These are phyloP conservation scores for Fraxinus latifolia DNA, from an alignment of 305 asterid species.

Conservation along the genomic window DNA sequence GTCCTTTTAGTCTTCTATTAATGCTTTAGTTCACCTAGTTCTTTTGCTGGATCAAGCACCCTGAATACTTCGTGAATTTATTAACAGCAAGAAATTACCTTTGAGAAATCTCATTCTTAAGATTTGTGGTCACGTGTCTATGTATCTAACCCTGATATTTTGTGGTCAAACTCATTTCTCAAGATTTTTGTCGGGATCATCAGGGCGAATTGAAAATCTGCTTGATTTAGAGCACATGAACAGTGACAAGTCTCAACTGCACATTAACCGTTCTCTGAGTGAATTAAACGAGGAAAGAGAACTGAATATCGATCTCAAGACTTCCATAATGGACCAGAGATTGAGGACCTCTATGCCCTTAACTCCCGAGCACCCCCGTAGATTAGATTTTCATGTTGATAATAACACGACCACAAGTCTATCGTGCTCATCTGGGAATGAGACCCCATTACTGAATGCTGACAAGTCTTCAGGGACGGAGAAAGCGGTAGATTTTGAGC, in stretches of 20 bases:
- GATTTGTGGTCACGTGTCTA: background rate
- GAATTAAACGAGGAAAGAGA: conserved; percentile 29
- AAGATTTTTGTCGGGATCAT: conserved; percentile 43
- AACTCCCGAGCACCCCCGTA: conserved; percentile 22
- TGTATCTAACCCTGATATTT: background rate
- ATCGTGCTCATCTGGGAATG: conserved; percentile 31
- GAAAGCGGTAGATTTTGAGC: conserved; percentile 35
- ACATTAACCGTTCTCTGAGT: conserved; percentile 25
- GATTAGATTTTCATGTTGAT: conserved; percentile 21
- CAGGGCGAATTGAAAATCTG: conserved; percentile 50
- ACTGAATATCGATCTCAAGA: conserved; percentile 21
- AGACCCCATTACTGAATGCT: conserved; percentile 25
- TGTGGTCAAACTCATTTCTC: conserved; percentile 7
- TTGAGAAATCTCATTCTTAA: background rate
- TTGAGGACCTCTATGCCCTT: conserved; percentile 20
- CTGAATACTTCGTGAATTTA: background rate
- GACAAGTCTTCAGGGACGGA: conserved; percentile 27
- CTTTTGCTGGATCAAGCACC: background rate
- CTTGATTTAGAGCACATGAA: conserved; percentile 55
- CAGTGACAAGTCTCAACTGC: conserved; percentile 33
- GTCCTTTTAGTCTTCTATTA: background rate
- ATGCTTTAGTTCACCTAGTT: background rate
- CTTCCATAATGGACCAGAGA: conserved; percentile 21
- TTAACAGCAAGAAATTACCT: background rate
- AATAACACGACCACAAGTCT: conserved; percentile 22